These are phyloP conservation scores for Candida ortonii DNA, from an alignment of 805 yeast species.

Conservation along the genomic window DNA sequence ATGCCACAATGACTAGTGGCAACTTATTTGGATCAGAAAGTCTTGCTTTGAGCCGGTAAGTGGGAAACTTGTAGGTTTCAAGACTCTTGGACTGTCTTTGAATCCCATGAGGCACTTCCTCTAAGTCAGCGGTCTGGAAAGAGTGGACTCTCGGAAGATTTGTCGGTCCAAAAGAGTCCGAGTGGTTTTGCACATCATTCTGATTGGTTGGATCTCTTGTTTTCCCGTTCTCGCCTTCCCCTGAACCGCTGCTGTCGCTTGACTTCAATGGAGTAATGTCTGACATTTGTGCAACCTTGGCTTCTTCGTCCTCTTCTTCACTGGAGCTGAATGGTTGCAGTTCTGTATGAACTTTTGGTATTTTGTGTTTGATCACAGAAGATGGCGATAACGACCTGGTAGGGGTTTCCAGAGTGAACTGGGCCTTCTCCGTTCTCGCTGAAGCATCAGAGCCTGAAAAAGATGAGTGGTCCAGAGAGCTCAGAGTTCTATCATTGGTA, in stretches of 20 bases:
- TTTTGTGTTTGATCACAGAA: constrained; percentile 28
- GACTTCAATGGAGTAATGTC: constrained; percentile 6
- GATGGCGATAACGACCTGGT: constrained; percentile 36
- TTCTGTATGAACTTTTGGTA: constrained; percentile 50
- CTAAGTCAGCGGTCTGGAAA: constrained; percentile 84
- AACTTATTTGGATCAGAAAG: constrained; percentile 71
- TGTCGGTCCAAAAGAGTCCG: constrained; percentile 27
- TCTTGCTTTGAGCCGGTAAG: constrained; percentile 73
- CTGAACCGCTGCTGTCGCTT: constrained; percentile 7
- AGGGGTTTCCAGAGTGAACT: constrained; percentile 25
- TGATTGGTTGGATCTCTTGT: constrained; percentile 1
- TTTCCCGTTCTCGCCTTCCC: constrained; percentile 1
- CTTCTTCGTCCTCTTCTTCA: constrained; percentile 39
- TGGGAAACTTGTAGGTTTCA: constrained; percentile 75
- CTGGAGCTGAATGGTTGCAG: constrained; percentile 55
- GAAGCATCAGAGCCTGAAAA: constrained; percentile 1
- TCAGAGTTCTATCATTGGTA: no score
- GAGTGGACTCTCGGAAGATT: constrained; percentile 44
- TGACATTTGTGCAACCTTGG: constrained; percentile 9
- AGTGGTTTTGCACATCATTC: constrained; percentile 24
- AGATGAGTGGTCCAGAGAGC: no score
- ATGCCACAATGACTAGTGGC: constrained; percentile 93
- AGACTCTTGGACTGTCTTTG: constrained; percentile 78
- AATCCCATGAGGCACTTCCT: constrained; percentile 95
- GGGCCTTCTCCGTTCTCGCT: constrained; percentile 6